Base-by-base conservation (phyloP, 75 land plant species). In the Sequoiadendron giganteum region DNA sequence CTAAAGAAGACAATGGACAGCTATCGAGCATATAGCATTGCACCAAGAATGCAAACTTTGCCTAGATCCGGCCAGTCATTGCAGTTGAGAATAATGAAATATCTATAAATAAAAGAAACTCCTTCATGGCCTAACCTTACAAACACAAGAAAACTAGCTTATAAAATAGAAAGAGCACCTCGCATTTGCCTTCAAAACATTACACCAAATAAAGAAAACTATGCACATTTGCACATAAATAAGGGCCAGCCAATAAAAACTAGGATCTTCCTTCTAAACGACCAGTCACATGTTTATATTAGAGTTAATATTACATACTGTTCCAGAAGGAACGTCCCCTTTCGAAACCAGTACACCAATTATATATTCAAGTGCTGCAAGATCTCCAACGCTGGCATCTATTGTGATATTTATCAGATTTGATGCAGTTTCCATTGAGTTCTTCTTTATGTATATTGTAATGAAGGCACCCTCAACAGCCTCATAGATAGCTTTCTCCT, bases 381-480 rank as follows among this genome's bases (percentile, higher is more conserved):
- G 97, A 89, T 97, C 99, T 75, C 99, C 99, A 87, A 98, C 92
- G 86, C 90, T 94, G 85, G 99, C 96, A 42, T 94, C 95, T 90
- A 95, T 86, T 5, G 95, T 95, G 49, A 98, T 94, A 83, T 90
- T 93, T 85, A 98, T 84, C 58, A 98, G 91, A 88, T 93, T 97
- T 87, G 86, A 86, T 28, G 97, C 99, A 85, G 99, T 96, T 85
- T 98, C 99, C 79, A 90, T 36, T 36, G 96, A 88, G 86, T 79
- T 96, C 86, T 92, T 94, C 86, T 87, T 93, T 49, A 98, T 89
- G 90, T 98, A 98, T n/a, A 96, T 93, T 45, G 94, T 93, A 58
- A 93, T 90, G 85, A 98, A 98, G 72, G 99, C 99, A 91, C 91
- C 90, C 87, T 97, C 97, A 45, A 98, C 99, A 85, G 99, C 99